Evolutionary conservation across 2,329 filamentous ascomycete genomes (phyloP), one percentile per base, ranked within the genome.

Genomic region (Botryotinia globosa): DNA sequence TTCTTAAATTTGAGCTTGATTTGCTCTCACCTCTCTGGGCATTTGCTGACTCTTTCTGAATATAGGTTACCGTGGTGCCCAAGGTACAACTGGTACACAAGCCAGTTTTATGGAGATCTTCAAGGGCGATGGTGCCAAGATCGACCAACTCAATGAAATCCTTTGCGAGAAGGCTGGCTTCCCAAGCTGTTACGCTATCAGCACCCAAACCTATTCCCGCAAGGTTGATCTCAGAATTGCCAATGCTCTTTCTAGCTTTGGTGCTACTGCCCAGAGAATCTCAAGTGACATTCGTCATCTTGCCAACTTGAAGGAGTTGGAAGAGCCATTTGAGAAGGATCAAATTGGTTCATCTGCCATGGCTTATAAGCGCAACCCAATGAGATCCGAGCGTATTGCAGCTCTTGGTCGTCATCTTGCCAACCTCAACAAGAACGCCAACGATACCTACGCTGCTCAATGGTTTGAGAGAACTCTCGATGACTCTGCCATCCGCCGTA

Each of bases 251-350:
- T 86, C 88, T 45, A 92, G 90, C 1, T 89, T 97, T 69, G 94
- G 92, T 37, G 87, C 93, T n/a, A 93, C 93, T 0, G 92, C 89
- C 67, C 88, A 93, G 80, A 89, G 91, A 74, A 94, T 97, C 74
- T 88, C 89, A 66, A 86, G 87, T 64, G 92, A 95, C 78, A 92
- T 96, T 76, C 87, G 92, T 66, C 90, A 93, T 79, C 84, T 95
- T 65, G 91, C 91, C 9, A 85, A 87, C 79, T 87, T 90, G 83
- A 97, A 97, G 85, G 93, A 97, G 82, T 85, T 96, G 73, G 94
- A 97, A 80, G 92, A 94, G 84, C 93, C 92, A 0, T 92, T 93
- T 77, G 92, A 97, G 85, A 93, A 96, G 82, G 88, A 90, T 76
- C 93, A 97, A 83, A 94, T 94, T 77, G 92, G 91, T 42, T 88